phyloP scores from a whole-genome alignment of 2,329 filamentous ascomycete genomes.

The Penicillium digitatum region DNA sequence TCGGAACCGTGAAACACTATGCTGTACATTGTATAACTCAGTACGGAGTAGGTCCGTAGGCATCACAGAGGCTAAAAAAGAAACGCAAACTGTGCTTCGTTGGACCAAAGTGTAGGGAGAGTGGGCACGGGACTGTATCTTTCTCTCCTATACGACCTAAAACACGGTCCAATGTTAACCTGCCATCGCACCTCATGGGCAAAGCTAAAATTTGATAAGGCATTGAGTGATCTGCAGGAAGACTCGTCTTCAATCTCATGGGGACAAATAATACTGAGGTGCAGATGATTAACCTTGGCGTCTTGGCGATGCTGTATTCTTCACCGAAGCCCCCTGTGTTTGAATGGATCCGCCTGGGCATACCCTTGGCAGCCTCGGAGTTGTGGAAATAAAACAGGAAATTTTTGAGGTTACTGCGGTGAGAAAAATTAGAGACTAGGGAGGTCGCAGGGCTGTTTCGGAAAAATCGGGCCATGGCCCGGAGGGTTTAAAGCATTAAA shows the following conservation, averaged over 20 bases:
- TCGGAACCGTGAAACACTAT: neutral
- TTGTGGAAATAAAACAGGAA: neutral
- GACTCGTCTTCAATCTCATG: neutral
- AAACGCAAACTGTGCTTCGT: neutral
- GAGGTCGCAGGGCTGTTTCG: constrained; percentile 14
- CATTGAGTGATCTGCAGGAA: neutral
- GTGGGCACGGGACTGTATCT: neutral
- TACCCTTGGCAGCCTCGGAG: neutral
- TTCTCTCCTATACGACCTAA: neutral
- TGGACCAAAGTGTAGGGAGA: neutral
- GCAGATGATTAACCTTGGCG: constrained; percentile 15
- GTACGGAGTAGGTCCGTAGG: neutral
- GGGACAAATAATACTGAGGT: neutral
- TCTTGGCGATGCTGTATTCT: constrained; percentile 11
- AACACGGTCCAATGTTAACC: neutral
- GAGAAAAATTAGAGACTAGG: neutral
- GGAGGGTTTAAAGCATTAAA: constrained; percentile 4
- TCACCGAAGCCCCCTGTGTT: constrained; percentile 4
- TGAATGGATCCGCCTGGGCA: neutral
- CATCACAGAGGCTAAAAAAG: neutral
- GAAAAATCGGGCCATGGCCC: constrained; percentile 9
- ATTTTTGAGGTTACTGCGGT: neutral
- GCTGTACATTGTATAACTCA: neutral
- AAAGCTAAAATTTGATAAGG: constrained; percentile 1
- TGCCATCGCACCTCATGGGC: neutral